phyloP scores from a whole-genome alignment of 805 yeast genomes.

The Saccharomycopsis vini region DNA sequence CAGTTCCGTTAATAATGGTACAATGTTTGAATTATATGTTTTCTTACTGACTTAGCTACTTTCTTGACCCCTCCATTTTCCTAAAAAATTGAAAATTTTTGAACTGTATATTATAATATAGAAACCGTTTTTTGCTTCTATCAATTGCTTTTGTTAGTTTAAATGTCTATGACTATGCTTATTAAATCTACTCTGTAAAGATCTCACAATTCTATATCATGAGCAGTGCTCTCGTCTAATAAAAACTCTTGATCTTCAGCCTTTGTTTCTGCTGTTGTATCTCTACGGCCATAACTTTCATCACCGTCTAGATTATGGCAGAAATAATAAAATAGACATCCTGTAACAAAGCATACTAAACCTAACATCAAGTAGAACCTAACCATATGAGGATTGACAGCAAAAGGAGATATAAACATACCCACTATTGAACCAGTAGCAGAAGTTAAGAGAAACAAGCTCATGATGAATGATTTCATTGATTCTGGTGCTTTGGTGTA shows the following conservation, averaged over 20 bases:
- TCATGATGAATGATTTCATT: conserved; percentile 57
- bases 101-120: too few species aligned
- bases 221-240: too few species aligned
- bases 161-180: too few species aligned
- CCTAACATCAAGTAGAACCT: conserved; percentile 64
- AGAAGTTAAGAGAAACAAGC: conserved; percentile 49
- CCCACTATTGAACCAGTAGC: conserved; percentile 77
- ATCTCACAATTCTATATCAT: too few species aligned
- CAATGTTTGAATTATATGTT: too few species aligned
- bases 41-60: too few species aligned
- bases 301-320: conserved; percentile 46
- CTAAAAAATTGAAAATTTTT: too few species aligned
- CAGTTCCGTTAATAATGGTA: not conserved
- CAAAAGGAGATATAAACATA: conserved; percentile 58
- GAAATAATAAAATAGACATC: conserved; percentile 50
- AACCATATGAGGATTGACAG: conserved; percentile 59
- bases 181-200: too few species aligned
- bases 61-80: too few species aligned
- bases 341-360: conserved; percentile 48
- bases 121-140: too few species aligned
- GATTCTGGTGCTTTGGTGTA: conserved; percentile 71
- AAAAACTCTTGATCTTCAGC: not conserved
- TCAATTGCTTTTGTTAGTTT: too few species aligned
- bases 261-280: not conserved
- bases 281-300: too few species aligned